Base-by-base conservation (phyloP, 2,329 filamentous ascomycete genomes). In the Alternaria consortialis region DNA sequence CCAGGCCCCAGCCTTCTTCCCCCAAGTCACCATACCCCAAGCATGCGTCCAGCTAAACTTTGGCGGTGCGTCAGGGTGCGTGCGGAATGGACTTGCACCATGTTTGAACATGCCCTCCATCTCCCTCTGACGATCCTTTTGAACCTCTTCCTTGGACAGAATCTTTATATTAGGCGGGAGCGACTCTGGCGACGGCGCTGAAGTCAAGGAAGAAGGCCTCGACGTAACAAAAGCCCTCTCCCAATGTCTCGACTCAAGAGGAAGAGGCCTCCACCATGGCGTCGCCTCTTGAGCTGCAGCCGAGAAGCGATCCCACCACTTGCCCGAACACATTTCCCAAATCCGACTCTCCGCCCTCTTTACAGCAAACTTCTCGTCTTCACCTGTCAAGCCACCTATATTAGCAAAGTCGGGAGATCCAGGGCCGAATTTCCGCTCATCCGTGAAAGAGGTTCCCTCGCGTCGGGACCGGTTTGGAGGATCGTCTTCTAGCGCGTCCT, bases 361-460 rank as follows among this genome's bases (percentile, higher is more conserved):
- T 69, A 93, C 94, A 0, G 91, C 91, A 74, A 95, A 95, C 12
- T 87, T 84, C 76, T 94, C 91, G 75, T 94, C 92, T 74, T 94
- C 90, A 12, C 92, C 92, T 0, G 90, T 94, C 70, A 94, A 91
- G 0, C 86, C 87, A 11, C 84, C 81, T 0, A 89, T 85, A 64
- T 89, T 88, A 51, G 83, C 86, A 72, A 94, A 95, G 72, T 94
- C 86, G 0, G 81, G 82, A 39, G 60, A 62, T 20, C 43, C 62
- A 13, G 60, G 60, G 7, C 58, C 55, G 11, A 57, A 15, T 43
- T 61, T 60, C 12, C 75, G 68, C 42, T 80, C 75, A 20, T 76
- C 72, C 4, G 70, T 72, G 58, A 62, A 75, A 0, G 66, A 69
- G 2, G 68, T 63, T 7, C 67, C 71, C 7, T 66, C 60, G 4